Evolutionary conservation across 2,329 filamentous ascomycete species (phyloP), one percentile per base, ranked within the genome.

Genomic region (Botrytis hyacinthi): DNA sequence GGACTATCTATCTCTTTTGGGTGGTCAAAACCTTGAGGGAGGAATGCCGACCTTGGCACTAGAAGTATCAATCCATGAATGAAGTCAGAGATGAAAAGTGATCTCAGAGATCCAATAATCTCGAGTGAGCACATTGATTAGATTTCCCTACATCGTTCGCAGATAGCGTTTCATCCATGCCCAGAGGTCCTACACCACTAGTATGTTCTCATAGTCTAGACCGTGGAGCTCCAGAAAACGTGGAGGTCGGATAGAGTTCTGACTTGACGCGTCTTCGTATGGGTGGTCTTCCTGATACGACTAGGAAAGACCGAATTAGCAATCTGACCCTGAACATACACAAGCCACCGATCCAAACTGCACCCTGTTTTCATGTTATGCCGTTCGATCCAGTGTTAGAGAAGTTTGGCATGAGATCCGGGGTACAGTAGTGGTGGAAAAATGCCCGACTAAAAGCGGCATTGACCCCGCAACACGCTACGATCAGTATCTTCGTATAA

Each of bases 401-500:
- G 5, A 54, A 54, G 0, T 42, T 16, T 20, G 54, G 44, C 37
- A 59, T 35, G 20, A 40, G 42, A 62, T 48, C 44, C n/a, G 40
- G 44, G 26, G 5, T 44, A 48, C 18, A 32, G 46, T 29, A 73
- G 59, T 71, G 69, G 59, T 65, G 68, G 72, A 67, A 66, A 60
- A 40, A 57, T 20, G 16, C 6, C 16, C 8, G 40, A 51, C 40
- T 73, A 71, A 73, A 70, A 73, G 72, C 72, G 72, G 72, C 72
- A 60, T 65, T 46, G 40, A 71, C 72, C 72, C 72, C 72, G 72
- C 72, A 73, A 62, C 48, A 57, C 59, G 7, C 54, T 70, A 44
- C 32, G 22, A 67, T 32, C 29, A 2, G 37, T 42, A 42, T 12
- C 46, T 68, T 42, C 10, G 66, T 42, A 44, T 70, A n/a, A 7